Evolutionary conservation across 106 monocot genomes (phyloP), one percentile per base, ranked within the genome.

Genomic region (Amphibolis antarctica): DNA sequence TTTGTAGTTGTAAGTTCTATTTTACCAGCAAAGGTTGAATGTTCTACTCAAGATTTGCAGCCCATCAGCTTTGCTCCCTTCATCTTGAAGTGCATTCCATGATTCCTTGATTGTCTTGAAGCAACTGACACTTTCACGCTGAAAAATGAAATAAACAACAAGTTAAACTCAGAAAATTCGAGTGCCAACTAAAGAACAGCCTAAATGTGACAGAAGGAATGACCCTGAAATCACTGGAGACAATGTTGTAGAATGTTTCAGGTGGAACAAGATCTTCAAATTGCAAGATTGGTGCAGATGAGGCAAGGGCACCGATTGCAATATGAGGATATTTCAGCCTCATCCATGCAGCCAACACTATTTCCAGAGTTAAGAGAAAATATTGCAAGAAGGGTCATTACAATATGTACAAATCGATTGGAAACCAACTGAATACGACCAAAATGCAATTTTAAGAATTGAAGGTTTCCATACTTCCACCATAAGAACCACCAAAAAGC

Each of bases 311-410:
- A 28, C 89, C 94, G 46, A 89, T 82, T 36, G 86, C 89, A 79
- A 94, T 77, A 61, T 89, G 83, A 52, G 93, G 85, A 66, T 89
- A 94, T 61, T 89, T 94, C 31, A 89, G 74, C 71, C 89, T 83
- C 85, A 94, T 89, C 94, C 94, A 94, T 60, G 86, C 83, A 80
- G 94, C 94, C 59, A 94, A 18, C 94, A 94, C 94, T 93, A 28
- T 67, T 63, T 31, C 52, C 65, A 63, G 18, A 56, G 9, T 60
- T 15, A 42, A 60, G n/a, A 31, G 42, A n/a, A 60, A 2, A 36
- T 36, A 36, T 36, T 36, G 36, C 7, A 36, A 36, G 36, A 36
- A 36, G 7, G 36, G 4, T 7, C 36, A 36, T 36, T 36, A 4
- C 36, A 2, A 4, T 7, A 4, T 36, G 12, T 28, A 28, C 49